A percentile compares a stretch with the other conserved stretches of the same genome.
phyloP scores from a whole-genome alignment of 148 eudicot species.

The Dianthus caryophyllus region DNA sequence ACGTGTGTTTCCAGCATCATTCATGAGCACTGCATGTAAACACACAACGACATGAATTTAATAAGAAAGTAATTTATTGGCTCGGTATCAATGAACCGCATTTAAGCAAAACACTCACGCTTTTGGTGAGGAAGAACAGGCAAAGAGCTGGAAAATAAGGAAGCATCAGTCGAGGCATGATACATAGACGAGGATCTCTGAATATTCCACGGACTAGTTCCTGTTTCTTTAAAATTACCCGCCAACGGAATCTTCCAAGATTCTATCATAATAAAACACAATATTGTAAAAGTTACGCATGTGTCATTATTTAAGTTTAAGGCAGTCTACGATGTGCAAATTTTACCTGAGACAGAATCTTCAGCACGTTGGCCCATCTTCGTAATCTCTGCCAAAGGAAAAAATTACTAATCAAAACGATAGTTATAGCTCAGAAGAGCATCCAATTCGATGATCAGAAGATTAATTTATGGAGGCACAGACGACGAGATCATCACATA shows the following conservation, averaged over 20 bases:
- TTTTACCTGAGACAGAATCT: slow-evolving; percentile 33
- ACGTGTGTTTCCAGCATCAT: slow-evolving; percentile 29
- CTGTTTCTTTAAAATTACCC: slow-evolving; percentile 34
- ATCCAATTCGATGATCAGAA: neutral
- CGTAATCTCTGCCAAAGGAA: slow-evolving; percentile 23
- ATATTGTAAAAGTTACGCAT: neutral
- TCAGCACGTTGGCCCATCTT: slow-evolving; percentile 31
- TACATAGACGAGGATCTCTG: slow-evolving; percentile 31
- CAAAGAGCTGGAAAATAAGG: slow-evolving; percentile 72
- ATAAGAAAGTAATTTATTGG: slow-evolving; percentile 11
- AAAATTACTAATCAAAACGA: slow-evolving; percentile 1
- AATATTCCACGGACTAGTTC: slow-evolving; percentile 38
- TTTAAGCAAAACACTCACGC: slow-evolving; percentile 34
- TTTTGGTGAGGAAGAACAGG: slow-evolving; percentile 79
- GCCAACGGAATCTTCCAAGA: slow-evolving; percentile 30
- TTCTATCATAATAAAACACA: slow-evolving; percentile 32
- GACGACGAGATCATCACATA: neutral
- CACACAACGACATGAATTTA: slow-evolving; percentile 11
- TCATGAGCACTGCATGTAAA: slow-evolving; percentile 44
- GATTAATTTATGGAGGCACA: neutral
- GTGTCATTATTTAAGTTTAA: neutral
- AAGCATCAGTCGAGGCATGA: slow-evolving; percentile 48
- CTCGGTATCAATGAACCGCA: neutral
- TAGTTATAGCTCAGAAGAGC: slow-evolving; percentile 7
- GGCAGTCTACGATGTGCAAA: slow-evolving; percentile 2